These are phyloP conservation scores for Komagataella pastoris DNA, from an alignment of 805 yeast genomes.

Conservation along the genomic window DNA sequence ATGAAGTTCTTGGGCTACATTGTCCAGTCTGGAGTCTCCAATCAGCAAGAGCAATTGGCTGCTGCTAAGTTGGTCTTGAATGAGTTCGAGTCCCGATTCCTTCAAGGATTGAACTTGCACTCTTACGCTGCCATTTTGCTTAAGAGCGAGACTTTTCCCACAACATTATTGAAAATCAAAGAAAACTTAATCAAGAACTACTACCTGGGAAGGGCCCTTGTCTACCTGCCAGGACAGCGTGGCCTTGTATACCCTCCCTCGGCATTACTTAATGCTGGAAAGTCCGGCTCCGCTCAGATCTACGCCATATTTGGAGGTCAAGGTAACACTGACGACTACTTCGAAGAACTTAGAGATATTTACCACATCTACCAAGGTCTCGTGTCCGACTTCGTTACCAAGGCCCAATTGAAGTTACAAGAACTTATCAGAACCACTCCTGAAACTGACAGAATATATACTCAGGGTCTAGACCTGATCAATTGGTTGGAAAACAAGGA, in stretches of 20 bases:
- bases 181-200: constrained; percentile 63
- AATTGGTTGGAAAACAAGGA: constrained; percentile 81
- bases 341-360: constrained; percentile 86
- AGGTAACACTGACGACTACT: constrained; percentile 96
- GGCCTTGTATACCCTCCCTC: constrained; percentile 7
- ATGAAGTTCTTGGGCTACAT: constrained; percentile 74
- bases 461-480: constrained; percentile 85
- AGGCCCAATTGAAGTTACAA: constrained; percentile 57
- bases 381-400: constrained; percentile 54
- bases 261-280: constrained; percentile 54
- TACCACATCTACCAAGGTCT: constrained; percentile 68
- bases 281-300: constrained; percentile 42
- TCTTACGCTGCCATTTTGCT: constrained; percentile 67
- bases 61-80: constrained; percentile 56
- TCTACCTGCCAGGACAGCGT: constrained; percentile 13
- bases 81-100: constrained; percentile 77
- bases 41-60: constrained; percentile 25
- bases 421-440: constrained; percentile 56
- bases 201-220: constrained; percentile 25
- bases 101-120: constrained; percentile 74
- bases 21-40: constrained; percentile 13
- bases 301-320: constrained; percentile 96
- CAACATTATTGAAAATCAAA: constrained; percentile 61
- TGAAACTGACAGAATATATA: constrained; percentile 75
- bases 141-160: constrained; percentile 42